phyloP scores from a whole-genome alignment of 2,329 filamentous ascomycete species.

The Lanzia echinophila region DNA sequence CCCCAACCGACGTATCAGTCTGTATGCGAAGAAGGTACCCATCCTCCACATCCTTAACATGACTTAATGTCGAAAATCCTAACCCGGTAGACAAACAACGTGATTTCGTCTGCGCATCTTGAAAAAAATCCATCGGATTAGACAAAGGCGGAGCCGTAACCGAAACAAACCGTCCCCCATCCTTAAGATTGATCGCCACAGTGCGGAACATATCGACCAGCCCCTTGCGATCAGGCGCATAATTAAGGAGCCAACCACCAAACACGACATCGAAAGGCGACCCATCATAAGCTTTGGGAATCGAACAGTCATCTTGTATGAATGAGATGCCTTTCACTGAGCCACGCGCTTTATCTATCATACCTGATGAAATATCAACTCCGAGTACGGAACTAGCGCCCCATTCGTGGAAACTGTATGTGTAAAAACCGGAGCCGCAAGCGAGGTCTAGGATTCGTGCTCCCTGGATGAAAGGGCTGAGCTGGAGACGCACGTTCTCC shows the following conservation, averaged over 20 bases:
- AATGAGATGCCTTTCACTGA: constrained; percentile 12
- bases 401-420: constrained; percentile 30
- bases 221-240: constrained; percentile 26
- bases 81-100: constrained; percentile 14
- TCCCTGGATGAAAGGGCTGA: constrained; percentile 17
- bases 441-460: constrained; percentile 33
- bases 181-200: constrained; percentile 31
- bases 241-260: constrained; percentile 35
- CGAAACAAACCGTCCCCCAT: constrained; percentile 31
- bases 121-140: constrained; percentile 18
- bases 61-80: constrained; percentile 15
- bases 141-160: constrained; percentile 25
- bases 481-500: constrained; percentile 15
- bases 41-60: constrained; percentile 19
- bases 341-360: constrained; percentile 28
- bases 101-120: constrained; percentile 14
- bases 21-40: constrained; percentile 18
- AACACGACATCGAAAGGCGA: constrained; percentile 33
- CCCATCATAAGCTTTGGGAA: constrained; percentile 20
- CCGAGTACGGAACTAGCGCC: constrained; percentile 31
- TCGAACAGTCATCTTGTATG: constrained; percentile 26
- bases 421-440: constrained; percentile 29
- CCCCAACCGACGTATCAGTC: constrained; percentile 16
- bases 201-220: constrained; percentile 33
- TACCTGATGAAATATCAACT: constrained; percentile 32